Evolutionary conservation across 2,329 filamentous ascomycete genomes (phyloP).

Genomic region (Fusarium sp.): DNA sequence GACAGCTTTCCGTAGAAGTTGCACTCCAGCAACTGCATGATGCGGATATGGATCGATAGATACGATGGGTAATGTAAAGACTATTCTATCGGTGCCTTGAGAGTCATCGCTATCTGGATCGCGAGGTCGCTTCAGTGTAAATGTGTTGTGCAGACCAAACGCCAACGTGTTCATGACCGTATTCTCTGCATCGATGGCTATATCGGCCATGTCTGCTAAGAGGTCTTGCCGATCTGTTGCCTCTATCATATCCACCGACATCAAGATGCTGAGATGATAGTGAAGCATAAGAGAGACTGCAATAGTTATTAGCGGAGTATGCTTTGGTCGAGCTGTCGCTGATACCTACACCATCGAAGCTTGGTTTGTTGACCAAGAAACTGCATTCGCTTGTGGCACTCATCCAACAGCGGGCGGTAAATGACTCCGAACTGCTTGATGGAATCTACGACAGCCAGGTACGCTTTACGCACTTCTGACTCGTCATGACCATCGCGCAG

Average conservation of each 20-base stretch:
- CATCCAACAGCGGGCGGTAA: constrained; percentile 50
- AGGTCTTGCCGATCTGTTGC: constrained; percentile 50
- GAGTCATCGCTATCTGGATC: not conserved
- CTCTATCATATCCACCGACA: constrained; percentile 52
- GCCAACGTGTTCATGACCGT: constrained; percentile 53
- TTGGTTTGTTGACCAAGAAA: constrained; percentile 53
- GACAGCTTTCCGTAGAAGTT: constrained; percentile 51
- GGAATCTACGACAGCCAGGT: constrained; percentile 45
- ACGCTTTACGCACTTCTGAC: constrained; percentile 49
- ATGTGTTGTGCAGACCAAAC: constrained; percentile 52
- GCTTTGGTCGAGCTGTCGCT: accelerated
- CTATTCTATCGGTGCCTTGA: not conserved
- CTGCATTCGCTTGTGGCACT: constrained; percentile 52
- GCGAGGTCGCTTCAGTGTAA: constrained; percentile 34
- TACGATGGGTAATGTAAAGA: constrained; percentile 49
- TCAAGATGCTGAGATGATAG: constrained; percentile 54
- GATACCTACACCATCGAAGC: constrained; percentile 52
- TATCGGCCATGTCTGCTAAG: constrained; percentile 44
- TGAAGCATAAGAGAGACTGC: constrained; percentile 54
- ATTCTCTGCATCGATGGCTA: constrained; percentile 50
- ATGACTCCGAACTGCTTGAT: constrained; percentile 50
- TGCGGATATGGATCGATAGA: constrained; percentile 55
- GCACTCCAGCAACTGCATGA: constrained; percentile 52
- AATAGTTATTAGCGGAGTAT: not conserved
- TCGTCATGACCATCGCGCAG: constrained; percentile 53